Base-by-base conservation (phyloP, 2,329 filamentous ascomycete genomes). In the Penicillium polonicum region DNA sequence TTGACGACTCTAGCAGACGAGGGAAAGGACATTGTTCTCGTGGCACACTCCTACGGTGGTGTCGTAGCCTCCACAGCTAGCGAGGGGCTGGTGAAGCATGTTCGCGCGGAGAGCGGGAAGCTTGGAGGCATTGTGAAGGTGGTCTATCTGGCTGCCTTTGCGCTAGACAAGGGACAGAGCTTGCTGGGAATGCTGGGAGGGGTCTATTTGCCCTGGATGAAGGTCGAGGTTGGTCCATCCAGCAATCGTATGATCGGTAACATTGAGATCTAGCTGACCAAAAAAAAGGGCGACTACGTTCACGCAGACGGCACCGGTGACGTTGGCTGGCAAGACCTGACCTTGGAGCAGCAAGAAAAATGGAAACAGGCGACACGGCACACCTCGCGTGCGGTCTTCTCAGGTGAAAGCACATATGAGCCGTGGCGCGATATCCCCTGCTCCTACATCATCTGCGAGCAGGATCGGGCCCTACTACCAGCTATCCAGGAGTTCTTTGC, bases 21-120 rank as follows among this genome's bases (percentile, higher is more conserved):
- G 5, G 62, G 62, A 1, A 62, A 64, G 7, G 59, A 71, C 15
- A 59, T 75, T 17, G 52, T 74, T 12, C 44, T 75, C 3, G 59
- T 71, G 1, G 61, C 64, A 6, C 72, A 75, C 59, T 75, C 73
- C 5, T 76, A 76, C 55, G 70, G 71, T 4, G 72, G 74, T 1
- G 49, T 74, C 0, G 67, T 72, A 2, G 66, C 64, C 21, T 70
- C 67, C 19, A 58, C 65, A 15, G 71, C 74, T 1, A 62, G 69
- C 9, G 62, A 69, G 25, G 74, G 68, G 1, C 60, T 74, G 15
- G 59, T 52, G 35, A 67, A 63, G 27, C 48, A 58, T 10, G 58
- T 60, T 10, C 70, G 72, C 6, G 39, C 62, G 17, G 53, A 60
- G 2, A 50, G 57, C 25, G 70, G 70, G 7, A 68, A 69, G 27